Conservation (phyloP, 2,329 filamentous ascomycete genomes). For the Neopestalotiopsis sp. region DNA sequence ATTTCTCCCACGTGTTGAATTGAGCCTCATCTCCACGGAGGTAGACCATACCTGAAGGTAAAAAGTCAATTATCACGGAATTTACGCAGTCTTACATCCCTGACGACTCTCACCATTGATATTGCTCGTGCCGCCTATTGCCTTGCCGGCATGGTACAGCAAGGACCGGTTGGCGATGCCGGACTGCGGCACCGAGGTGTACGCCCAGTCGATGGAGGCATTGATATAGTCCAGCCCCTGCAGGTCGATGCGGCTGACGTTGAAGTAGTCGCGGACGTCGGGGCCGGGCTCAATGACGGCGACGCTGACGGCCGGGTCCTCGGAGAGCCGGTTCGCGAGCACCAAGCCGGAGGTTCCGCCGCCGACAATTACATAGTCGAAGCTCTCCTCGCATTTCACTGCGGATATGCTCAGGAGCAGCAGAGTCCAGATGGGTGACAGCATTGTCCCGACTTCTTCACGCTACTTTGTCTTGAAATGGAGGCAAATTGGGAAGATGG, state of each 20-base stretch:
- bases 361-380: slow-evolving; percentile 16
- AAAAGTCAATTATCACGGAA: background rate
- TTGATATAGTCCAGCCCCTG: slow-evolving; percentile 4
- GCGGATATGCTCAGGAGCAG: background rate
- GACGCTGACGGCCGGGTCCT: background rate
- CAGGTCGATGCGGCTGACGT: slow-evolving; percentile 7
- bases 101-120: slow-evolving; percentile 41
- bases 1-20: slow-evolving; percentile 48
- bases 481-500: too few species aligned
- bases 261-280: slow-evolving; percentile 6
- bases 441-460: background rate
- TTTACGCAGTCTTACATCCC: too few species aligned
- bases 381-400: slow-evolving; percentile 4
- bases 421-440: background rate
- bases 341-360: slow-evolving; percentile 14
- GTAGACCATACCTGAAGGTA: slow-evolving; percentile 44
- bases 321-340: slow-evolving; percentile 17
- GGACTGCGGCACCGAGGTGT: slow-evolving; percentile 30
- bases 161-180: slow-evolving; percentile 38
- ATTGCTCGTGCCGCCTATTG: slow-evolving; percentile 45
- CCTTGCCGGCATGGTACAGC: slow-evolving; percentile 41
- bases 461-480: background rate
- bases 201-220: slow-evolving; percentile 10
- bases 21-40: slow-evolving; percentile 48
- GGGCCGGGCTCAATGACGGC: slow-evolving; percentile 13